These are phyloP conservation scores for Castanopsis chinensis DNA, from an alignment of 306 rosid genomes.

Conservation along the genomic window DNA sequence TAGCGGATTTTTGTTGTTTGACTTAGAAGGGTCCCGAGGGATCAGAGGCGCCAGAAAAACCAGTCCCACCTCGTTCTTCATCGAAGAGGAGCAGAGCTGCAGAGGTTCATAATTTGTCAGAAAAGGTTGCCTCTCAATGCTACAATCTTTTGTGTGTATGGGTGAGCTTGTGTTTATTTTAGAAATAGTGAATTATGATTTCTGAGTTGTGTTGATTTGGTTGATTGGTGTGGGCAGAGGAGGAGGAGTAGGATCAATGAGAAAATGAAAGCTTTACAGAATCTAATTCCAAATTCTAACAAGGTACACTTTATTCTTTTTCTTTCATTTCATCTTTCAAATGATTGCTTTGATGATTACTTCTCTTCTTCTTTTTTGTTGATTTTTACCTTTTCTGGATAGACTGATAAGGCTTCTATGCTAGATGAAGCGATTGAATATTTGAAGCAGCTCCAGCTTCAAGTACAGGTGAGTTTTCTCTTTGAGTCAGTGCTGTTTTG, in stretches of 20 bases:
- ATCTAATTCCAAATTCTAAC: slow-evolving; percentile 90
- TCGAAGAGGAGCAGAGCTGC: slow-evolving; percentile 91
- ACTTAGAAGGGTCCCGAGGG: slow-evolving; percentile 51
- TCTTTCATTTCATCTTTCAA: slow-evolving; percentile 1
- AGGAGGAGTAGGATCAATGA: slow-evolving; percentile 93
- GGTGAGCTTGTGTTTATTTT: neutral
- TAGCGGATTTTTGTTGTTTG: slow-evolving; percentile 12
- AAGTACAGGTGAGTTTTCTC: slow-evolving; percentile 62
- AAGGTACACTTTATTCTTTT: slow-evolving; percentile 47
- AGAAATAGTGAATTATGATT: slow-evolving; percentile 5
- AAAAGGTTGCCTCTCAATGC: slow-evolving; percentile 55
- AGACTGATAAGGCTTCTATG: slow-evolving; percentile 99
- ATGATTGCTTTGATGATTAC: neutral
- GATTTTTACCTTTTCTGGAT: slow-evolving; percentile 4
- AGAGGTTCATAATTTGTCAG: slow-evolving; percentile 92
- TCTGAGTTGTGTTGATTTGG: slow-evolving; percentile 14
- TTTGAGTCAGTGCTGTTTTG: neutral
- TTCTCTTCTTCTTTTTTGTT: neutral
- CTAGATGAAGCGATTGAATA: slow-evolving; percentile 92
- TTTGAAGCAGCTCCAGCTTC: slow-evolving; percentile 98
- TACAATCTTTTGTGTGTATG: neutral
- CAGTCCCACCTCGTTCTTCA: slow-evolving; percentile 50
- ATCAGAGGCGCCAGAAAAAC: slow-evolving; percentile 43
- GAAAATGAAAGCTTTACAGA: slow-evolving; percentile 92
- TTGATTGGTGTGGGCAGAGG: slow-evolving; percentile 62